Evolutionary conservation across 352 stramenopile species (phyloP).

Genomic region (Pythium volutum): DNA sequence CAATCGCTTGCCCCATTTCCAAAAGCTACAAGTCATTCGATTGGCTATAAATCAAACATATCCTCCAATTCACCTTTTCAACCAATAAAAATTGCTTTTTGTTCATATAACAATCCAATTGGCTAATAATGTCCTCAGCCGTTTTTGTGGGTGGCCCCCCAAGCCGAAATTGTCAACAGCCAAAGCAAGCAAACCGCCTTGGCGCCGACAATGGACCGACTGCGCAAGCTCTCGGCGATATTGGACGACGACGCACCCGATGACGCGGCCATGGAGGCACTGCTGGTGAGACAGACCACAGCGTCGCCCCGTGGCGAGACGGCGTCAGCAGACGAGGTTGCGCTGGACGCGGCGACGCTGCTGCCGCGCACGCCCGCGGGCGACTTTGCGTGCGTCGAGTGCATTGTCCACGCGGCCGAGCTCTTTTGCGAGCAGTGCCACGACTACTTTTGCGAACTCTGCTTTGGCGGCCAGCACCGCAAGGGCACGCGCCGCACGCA

Average conservation of each 20-base stretch:
- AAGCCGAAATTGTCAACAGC: background rate
- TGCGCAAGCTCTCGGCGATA: slow-evolving; percentile 79
- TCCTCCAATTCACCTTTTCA: slow-evolving; percentile 6
- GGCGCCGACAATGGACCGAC: slow-evolving; percentile 51
- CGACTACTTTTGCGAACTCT: slow-evolving; percentile 87
- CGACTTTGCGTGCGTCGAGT: slow-evolving; percentile 72
- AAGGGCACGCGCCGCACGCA: slow-evolving; percentile 77
- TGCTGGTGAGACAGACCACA: slow-evolving; percentile 30
- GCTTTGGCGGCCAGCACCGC: slow-evolving; percentile 79
- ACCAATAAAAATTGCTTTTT: background rate
- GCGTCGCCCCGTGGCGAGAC: too few relatives aligned
- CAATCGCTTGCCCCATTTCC: too few relatives aligned
- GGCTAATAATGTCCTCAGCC: background rate
- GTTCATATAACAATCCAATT: background rate
- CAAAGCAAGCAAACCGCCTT: slow-evolving; percentile 16
- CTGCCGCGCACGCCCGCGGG: slow-evolving; percentile 31
- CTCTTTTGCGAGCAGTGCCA: slow-evolving; percentile 87
- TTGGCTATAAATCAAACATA: slow-evolving; percentile 9
- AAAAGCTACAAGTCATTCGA: background rate
- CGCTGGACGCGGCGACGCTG: slow-evolving; percentile 15
- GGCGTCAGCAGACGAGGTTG: slow-evolving; percentile 12
- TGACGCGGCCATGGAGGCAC: slow-evolving; percentile 51
- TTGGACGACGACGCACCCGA: slow-evolving; percentile 61
- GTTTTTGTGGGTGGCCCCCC: background rate
- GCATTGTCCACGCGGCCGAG: slow-evolving; percentile 56